These are phyloP conservation scores for Geosmithia morbida DNA, from an alignment of 2,329 filamentous ascomycete genomes.

Conservation along the genomic window DNA sequence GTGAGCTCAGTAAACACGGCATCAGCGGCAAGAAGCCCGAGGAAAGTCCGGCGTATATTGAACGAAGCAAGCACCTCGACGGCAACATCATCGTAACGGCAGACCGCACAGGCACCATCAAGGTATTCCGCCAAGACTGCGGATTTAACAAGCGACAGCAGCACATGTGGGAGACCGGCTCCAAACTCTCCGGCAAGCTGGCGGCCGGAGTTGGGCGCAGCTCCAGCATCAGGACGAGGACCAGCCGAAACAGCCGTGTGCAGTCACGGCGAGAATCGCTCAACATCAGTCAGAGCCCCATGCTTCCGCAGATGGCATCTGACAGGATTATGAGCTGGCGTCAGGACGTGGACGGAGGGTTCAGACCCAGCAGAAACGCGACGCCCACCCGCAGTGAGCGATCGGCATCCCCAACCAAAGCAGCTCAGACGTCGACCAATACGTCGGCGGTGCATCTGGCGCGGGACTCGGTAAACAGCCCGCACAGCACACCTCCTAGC, in stretches of 20 bases:
- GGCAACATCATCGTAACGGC: constrained; percentile 90
- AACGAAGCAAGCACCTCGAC: constrained; percentile 59
- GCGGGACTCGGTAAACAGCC: constrained; percentile 30
- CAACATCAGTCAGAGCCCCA: constrained; percentile 12
- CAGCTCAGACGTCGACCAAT: constrained; percentile 19
- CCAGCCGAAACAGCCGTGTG: constrained; percentile 30
- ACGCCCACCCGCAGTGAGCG: constrained; percentile 33
- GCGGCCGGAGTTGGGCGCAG: constrained; percentile 43
- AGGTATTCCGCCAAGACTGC: constrained; percentile 91
- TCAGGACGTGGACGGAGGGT: constrained; percentile 41
- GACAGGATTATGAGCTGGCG: constrained; percentile 86
- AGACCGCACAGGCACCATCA: constrained; percentile 77
- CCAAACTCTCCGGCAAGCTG: constrained; percentile 59
- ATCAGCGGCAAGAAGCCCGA: constrained; percentile 32
- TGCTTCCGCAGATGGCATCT: constrained; percentile 22
- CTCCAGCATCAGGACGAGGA: constrained; percentile 39
- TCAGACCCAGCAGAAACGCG: constrained; percentile 19
- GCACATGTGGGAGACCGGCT: constrained; percentile 65
- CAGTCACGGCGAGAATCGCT: constrained; percentile 42
- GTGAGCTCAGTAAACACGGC: neutral
- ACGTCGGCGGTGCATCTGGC: constrained; percentile 22
- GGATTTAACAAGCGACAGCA: constrained; percentile 65
- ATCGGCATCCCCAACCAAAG: constrained; percentile 39
- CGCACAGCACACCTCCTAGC: constrained; percentile 16
- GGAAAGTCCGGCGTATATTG: constrained; percentile 63